Evolutionary conservation across 2,329 filamentous ascomycete genomes (phyloP).

Genomic region (Alternaria infectoria): DNA sequence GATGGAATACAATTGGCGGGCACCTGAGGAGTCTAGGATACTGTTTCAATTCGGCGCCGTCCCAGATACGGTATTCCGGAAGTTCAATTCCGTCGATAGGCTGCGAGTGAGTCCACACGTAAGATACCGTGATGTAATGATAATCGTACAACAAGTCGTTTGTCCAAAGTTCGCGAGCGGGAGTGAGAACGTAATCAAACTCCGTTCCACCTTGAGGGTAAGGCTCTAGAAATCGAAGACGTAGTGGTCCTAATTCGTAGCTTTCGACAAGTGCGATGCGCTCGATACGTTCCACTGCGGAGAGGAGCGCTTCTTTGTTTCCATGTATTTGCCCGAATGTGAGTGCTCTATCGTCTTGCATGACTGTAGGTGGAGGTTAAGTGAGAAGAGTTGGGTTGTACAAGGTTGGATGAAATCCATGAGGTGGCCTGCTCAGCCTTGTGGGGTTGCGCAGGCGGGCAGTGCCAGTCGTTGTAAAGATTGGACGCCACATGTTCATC

Average conservation of each 20-base stretch:
- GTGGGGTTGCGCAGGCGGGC: neutral
- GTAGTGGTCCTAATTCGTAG: neutral
- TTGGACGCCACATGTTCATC: neutral
- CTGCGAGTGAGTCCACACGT: neutral
- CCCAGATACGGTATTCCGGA: neutral
- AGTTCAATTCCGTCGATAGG: neutral
- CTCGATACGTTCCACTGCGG: neutral
- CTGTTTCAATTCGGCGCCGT: rapidly evolving
- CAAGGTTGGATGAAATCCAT: neutral
- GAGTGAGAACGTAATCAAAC: neutral
- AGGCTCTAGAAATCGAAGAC: neutral
- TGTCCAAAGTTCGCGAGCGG: too few relatives aligned
- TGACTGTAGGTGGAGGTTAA: neutral
- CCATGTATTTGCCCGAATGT: neutral
- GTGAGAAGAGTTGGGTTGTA: too few relatives aligned
- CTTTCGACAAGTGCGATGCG: neutral
- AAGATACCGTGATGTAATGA: neutral
- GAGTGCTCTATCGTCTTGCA: neutral
- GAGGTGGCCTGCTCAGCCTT: neutral
- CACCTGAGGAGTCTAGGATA: neutral
- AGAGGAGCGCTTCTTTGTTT: neutral
- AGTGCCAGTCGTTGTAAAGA: neutral
- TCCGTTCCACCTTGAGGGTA: neutral
- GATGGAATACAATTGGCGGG: neutral
- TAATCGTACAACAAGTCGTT: too few relatives aligned